Base-by-base conservation (phyloP, 768 basidiomycete genomes). In the Tylopilus plumbeoviolaceoides region DNA sequence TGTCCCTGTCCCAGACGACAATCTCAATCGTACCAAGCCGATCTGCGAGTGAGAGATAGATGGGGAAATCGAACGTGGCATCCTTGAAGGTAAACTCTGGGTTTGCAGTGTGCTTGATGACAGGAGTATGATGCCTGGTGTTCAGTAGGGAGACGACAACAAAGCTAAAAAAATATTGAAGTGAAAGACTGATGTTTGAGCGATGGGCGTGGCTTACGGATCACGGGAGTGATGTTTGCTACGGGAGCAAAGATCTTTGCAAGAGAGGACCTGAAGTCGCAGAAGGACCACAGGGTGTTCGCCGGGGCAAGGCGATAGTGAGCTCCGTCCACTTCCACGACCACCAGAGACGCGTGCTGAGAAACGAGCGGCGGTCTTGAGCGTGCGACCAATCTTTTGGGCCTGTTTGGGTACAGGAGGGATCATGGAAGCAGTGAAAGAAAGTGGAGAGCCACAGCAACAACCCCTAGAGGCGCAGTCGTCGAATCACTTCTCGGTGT, bases 1-100 rank as follows among this genome's bases (percentile, higher is more conserved):
- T 74, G 69, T 98, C 95, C 73, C 87, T 93, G 70, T 95, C 94
- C 95, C 95, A 99, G 0, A 94, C 78, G 12, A 97, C 85, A 31
- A 92, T 74, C 69, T 98, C 94, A 40, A 98, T 61, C 2, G 79
- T 82, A 31, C 88, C 87, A 5, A 90, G 77, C 42, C 75, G 75
- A 59, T 88, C 87, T 1, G 85, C 84, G 25, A 88, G 77, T 15
- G 85, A 87, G 17, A 87, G 75, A 59, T 88, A 90, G 17, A 97
- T 76, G 0, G 92, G 89, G 60, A 95, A 91, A 53, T 95, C 90
- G 66, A 94, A 98, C 0, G 91, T 94, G 11, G 91, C 85, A 60
- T 88, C 83, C 55, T 83, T 83, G 11, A 84, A 56, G 0, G 73
- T 58, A 57, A 80, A 95, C 1, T 71, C 65, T 10, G 93, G 94